Evolutionary conservation across 2,329 filamentous ascomycete genomes (phyloP).

Genomic region (Zopfia rhizophila): DNA sequence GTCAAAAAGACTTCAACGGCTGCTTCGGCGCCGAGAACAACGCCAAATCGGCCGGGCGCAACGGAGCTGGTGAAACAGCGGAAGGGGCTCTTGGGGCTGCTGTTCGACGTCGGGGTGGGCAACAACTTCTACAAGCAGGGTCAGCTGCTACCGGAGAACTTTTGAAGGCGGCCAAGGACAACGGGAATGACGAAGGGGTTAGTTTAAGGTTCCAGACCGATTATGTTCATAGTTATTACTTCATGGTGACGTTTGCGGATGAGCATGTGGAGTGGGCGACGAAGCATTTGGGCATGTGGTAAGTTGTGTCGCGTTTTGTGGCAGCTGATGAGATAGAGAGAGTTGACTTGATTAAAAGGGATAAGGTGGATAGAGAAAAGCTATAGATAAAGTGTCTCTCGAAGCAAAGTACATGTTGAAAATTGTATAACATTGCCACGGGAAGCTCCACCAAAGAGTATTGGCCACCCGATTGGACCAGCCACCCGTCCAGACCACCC

Average conservation of each 20-base stretch:
- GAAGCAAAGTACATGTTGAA: too few species aligned
- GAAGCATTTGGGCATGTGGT: constrained; percentile 73
- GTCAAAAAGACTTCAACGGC: constrained; percentile 87
- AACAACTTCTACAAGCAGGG: constrained; percentile 93
- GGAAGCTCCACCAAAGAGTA: too few species aligned
- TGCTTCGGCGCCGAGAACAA: constrained; percentile 79
- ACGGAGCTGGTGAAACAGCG: constrained; percentile 81
- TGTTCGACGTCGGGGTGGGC: constrained; percentile 88
- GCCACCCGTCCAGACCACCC: too few species aligned
- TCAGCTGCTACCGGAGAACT: constrained; percentile 90
- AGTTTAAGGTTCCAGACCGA: constrained; percentile 81
- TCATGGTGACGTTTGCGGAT: constrained; percentile 84
- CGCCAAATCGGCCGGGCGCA: constrained; percentile 81
- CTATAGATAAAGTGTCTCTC: too few species aligned
- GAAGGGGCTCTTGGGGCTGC: constrained; percentile 73
- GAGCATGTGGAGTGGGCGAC: constrained; percentile 90
- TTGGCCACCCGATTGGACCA: too few species aligned
- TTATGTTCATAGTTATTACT: constrained; percentile 95
- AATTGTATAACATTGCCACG: too few species aligned
- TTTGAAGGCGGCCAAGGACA: constrained; percentile 79
- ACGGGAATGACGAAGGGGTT: constrained; percentile 72
- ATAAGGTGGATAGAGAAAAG: too few species aligned
- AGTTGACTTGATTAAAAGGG: too few species aligned
- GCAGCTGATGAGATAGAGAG: too few species aligned
- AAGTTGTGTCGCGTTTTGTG: too few species aligned